Conservation (phyloP, 148 eudicot species). For the Heliamphora exappendiculata region DNA sequence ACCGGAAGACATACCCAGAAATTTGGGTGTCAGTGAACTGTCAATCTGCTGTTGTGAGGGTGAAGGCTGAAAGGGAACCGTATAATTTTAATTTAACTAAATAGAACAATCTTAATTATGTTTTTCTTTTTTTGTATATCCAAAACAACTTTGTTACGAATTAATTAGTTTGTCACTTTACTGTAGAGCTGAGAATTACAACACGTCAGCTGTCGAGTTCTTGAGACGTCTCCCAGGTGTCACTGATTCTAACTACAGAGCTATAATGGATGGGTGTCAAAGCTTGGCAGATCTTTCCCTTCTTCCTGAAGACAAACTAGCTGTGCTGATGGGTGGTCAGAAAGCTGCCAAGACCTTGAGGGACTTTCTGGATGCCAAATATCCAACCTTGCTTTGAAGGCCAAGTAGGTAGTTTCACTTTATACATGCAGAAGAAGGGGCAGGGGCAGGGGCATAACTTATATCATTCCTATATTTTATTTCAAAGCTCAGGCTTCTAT, state of each 20-base stretch:
- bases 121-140: not conserved
- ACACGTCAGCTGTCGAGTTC: slow-evolving; percentile 91
- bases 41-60: too few relatives aligned
- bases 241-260: slow-evolving; percentile 85
- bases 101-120: not conserved
- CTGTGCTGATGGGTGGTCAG: slow-evolving; percentile 89
- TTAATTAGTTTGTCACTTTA: not conserved
- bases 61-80: not conserved
- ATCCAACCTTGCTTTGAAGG: slow-evolving; percentile 66
- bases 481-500: not conserved
- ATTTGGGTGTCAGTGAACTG: not conserved
- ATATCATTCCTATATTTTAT: not conserved
- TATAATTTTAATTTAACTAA: not conserved
- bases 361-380: slow-evolving; percentile 98
- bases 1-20: not conserved
- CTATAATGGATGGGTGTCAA: slow-evolving; percentile 74
- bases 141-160: not conserved
- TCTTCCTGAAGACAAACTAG: slow-evolving; percentile 73
- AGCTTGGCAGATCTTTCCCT: slow-evolving; percentile 80
- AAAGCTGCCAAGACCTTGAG: slow-evolving; percentile 80
- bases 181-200: slow-evolving; percentile 92
- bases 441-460: not conserved
- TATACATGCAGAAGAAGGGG: not conserved
- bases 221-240: slow-evolving; percentile 94
- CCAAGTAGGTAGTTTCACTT: not conserved